Evolutionary conservation across 106 monocot species (phyloP).

Genomic region (Acorus calamus): DNA sequence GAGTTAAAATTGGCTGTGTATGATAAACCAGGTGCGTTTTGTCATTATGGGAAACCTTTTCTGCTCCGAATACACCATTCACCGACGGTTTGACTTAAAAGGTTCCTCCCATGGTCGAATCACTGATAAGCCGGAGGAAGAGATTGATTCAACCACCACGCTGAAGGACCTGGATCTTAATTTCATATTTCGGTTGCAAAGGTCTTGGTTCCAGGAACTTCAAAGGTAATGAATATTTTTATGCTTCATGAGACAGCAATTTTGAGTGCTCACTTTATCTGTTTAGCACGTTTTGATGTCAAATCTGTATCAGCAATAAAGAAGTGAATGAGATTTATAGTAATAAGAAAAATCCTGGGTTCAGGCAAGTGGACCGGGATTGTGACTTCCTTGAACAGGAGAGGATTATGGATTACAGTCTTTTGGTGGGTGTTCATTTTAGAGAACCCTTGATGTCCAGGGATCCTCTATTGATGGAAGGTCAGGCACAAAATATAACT

Average conservation of each 20-base stretch:
- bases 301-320: too few species aligned
- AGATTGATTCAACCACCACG: slow-evolving; percentile 82
- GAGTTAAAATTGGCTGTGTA: background rate
- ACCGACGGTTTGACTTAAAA: slow-evolving; percentile 83
- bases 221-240: slow-evolving; percentile 29
- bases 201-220: slow-evolving; percentile 77
- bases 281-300: too few species aligned
- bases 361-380: slow-evolving; percentile 79
- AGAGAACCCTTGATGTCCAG: slow-evolving; percentile 17
- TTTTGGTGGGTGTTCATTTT: slow-evolving; percentile 82
- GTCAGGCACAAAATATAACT: background rate
- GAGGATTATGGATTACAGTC: slow-evolving; percentile 93
- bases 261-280: too few species aligned
- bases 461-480: slow-evolving; percentile 14
- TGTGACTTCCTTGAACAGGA: slow-evolving; percentile 92
- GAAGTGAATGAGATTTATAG: too few species aligned
- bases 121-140: slow-evolving; percentile 66
- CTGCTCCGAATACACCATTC: slow-evolving; percentile 70
- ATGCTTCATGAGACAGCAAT: background rate
- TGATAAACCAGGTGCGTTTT: slow-evolving; percentile 68
- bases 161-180: slow-evolving; percentile 95
- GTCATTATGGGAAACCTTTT: slow-evolving; percentile 98
- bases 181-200: slow-evolving; percentile 69
- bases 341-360: too few species aligned
- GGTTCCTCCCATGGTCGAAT: slow-evolving; percentile 88